These are phyloP conservation scores for Saturnispora galanensis DNA, from an alignment of 805 yeast species.

Conservation along the genomic window DNA sequence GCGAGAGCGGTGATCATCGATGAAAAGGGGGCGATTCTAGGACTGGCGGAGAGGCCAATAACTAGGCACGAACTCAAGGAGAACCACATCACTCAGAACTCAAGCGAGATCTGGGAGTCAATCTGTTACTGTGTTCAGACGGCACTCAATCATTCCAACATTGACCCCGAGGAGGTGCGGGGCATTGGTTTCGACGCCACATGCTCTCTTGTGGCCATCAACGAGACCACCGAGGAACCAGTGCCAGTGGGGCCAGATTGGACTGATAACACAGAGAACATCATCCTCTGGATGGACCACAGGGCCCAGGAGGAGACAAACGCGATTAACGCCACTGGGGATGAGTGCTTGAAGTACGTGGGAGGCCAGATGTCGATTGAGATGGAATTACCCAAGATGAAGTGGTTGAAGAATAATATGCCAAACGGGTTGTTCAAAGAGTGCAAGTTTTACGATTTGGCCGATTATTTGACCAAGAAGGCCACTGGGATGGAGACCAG, in stretches of 20 bases:
- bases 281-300: conserved; percentile 98
- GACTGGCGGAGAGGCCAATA: conserved; percentile 70
- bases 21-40: conserved; percentile 68
- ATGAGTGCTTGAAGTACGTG: conserved; percentile 76
- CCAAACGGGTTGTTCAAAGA: conserved; percentile 48
- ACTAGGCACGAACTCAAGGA: conserved; percentile 67
- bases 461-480: conserved; percentile 84
- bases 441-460: conserved; percentile 82
- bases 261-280: conserved; percentile 59
- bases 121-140: conserved; percentile 74
- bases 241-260: conserved; percentile 92
- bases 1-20: conserved; percentile 92
- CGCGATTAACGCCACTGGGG: conserved; percentile 70
- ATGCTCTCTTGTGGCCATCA: conserved; percentile 80
- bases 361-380: conserved; percentile 98
- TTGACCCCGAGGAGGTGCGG: conserved; percentile 54
- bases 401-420: conserved; percentile 86
- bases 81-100: conserved; percentile 72
- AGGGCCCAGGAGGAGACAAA: conserved; percentile 78
- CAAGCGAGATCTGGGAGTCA: conserved; percentile 85
- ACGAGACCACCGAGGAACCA: conserved; percentile 55
- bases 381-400: conserved; percentile 95
- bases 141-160: conserved; percentile 63
- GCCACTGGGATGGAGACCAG: conserved; percentile 86
- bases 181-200: conserved; percentile 98